Conservation (phyloP, 2,329 filamentous ascomycete species). For the Xylariales sp. region DNA sequence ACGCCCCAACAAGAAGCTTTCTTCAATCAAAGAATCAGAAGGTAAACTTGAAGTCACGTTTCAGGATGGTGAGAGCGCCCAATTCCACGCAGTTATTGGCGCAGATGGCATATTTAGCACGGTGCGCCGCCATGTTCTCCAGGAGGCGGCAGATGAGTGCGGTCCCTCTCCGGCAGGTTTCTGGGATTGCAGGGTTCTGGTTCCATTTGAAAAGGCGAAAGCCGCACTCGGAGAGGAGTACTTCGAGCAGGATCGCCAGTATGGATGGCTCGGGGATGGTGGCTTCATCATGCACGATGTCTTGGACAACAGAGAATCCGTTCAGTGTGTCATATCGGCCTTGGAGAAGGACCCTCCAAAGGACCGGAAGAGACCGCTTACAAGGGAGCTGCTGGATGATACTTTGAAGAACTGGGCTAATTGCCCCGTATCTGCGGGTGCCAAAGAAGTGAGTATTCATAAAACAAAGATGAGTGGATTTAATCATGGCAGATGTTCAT, state of each 20-base stretch:
- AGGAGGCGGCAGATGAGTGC: not conserved
- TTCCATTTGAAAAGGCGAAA: not conserved
- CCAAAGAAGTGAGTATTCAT: too few species aligned
- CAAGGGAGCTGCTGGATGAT: too few species aligned
- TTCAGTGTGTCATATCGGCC: too few species aligned
- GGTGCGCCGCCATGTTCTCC: not conserved
- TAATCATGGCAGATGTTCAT: too few species aligned
- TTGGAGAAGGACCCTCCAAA: too few species aligned
- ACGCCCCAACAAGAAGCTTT: slow-evolving; percentile 13
- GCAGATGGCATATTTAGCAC: slow-evolving; percentile 10
- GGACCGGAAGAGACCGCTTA: too few species aligned
- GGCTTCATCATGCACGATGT: too few species aligned
- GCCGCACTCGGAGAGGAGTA: not conserved
- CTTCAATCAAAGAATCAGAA: slow-evolving; percentile 2
- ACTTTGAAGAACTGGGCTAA: too few species aligned
- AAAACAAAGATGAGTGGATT: too few species aligned
- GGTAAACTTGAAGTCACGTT: slow-evolving; percentile 10
- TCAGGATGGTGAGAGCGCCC: slow-evolving; percentile 9
- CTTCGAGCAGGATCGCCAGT: not conserved
- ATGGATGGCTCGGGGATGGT: not conserved
- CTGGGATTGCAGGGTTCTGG: not conserved
- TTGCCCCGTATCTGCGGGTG: too few species aligned
- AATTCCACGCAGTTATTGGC: slow-evolving; percentile 15
- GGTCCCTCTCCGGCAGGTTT: not conserved
- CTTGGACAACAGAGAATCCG: too few species aligned